Evolutionary conservation across 108 stramenopile genomes (phyloP), one percentile per base, ranked within the genome.

Genomic region (Nitzschia palea): DNA sequence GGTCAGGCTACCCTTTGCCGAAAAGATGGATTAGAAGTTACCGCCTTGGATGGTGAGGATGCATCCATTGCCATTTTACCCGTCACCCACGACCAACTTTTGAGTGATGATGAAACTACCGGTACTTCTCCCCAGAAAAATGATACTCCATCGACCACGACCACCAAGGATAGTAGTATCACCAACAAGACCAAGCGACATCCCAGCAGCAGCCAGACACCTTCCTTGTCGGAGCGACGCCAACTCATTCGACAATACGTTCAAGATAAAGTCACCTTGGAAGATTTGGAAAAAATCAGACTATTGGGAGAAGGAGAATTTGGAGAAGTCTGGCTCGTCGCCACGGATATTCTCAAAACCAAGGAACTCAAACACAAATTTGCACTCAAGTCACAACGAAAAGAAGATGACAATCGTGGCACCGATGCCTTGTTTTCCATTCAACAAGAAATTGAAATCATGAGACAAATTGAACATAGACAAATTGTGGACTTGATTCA

Each of bases 261-360:
- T 44, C 29, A 65, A 50, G 20, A 20, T 23, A 57, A 68, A 30
- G 50, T 77, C 25, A 52, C 79, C 31, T 10, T 79, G 2, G 55
- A 60, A 28, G 81, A 86, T 57, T 53, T 86, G 10, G 67, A 80
- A 32, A 65, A 68, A 9, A 51, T 80, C 25, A 51, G 71, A 25
- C 86, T 87, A 12, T 76, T 97, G 4, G 96, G 96, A 14, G 87
- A 92, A 12, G 96, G 96, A 2, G 86, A 90, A 34, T 98, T 97
- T 64, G 97, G 97, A 0, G 74, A 87, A 66, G 97, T 98, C 18
- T 92, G 90, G 91, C 68, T 96, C 25, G 86, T 83, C 1, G 60
- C 64, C 58, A 75, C 48, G 22, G 69, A 51, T 40, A 32, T 71
- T 5, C 79, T 78, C 32, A 82, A 91, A 48, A 80, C 94, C 4